Evolutionary conservation across 2,329 filamentous ascomycete species (phyloP), one percentile per base, ranked within the genome.

Genomic region (Stenocarpella maydis): DNA sequence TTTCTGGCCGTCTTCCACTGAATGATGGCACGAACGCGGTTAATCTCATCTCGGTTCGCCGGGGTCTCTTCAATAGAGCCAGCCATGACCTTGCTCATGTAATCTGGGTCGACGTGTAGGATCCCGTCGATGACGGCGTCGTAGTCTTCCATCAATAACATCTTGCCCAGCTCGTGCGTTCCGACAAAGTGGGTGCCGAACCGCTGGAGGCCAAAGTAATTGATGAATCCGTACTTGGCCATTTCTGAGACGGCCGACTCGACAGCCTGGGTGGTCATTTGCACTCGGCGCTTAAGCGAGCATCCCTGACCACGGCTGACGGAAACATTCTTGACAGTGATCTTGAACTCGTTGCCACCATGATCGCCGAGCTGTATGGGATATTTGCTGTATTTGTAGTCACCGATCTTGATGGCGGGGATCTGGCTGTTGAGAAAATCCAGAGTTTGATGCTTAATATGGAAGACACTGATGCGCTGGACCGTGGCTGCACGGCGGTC

Each of bases 161-260:
- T 91, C 77, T 91, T 88, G 60, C 96, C 96, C 61, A 98, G 84
- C 49, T 91, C 87, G 76, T 98, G 94, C 0, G 96, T 99, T 41
- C 94, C 92, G 15, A 93, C 91, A 34, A 89, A 84, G 79, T 96
- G 95, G 0, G 94, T 95, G 34, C 96, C 96, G 75, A 99, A 99
- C 28, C 96, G 90, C 81, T 99, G 96, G n/a, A 98, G 89, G 10
- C 96, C 96, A 77, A 95, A 99, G 82, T 98, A 99, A 81, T 99
- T 99, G 80, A 99, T 90, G 84, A 97, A 99, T 3, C 96, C 96
- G 53, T 91, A 87, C 52, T 89, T 82, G 67, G 86, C 84, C 73
- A 98, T 88, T 72, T 91, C 88, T 50, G 86, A 82, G 63, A 97
- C 82, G 1, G 93, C 85, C 71, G 84, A 76, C 71, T 85, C 77